phyloP scores from a whole-genome alignment of 352 stramenopile genomes.

The Phytophthora fragariae region DNA sequence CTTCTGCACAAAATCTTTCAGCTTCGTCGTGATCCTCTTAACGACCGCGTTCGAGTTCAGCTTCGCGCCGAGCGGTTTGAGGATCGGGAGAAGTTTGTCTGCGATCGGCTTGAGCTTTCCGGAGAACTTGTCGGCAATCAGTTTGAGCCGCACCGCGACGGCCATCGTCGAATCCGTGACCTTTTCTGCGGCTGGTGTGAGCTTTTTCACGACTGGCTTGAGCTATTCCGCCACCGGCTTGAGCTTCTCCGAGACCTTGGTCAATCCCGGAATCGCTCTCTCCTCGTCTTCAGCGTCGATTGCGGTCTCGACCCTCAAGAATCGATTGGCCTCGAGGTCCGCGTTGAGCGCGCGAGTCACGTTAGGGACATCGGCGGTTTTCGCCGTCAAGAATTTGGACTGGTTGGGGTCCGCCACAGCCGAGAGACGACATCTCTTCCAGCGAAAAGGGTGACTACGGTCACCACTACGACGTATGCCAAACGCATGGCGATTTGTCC shows the following conservation, averaged over 20 bases:
- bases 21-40: constrained; percentile 6
- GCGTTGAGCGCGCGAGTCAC: constrained; percentile 1
- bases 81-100: constrained; percentile 25
- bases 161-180: constrained; percentile 24
- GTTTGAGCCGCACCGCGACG: constrained; percentile 23
- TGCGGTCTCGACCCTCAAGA: constrained; percentile 7
- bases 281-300: constrained; percentile 12
- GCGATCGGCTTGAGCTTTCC: constrained; percentile 33
- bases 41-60: constrained; percentile 20
- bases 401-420: constrained; percentile 1
- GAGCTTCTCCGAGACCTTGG: constrained; percentile 16
- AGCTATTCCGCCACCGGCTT: constrained; percentile 16
- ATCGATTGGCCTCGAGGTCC: constrained; percentile 1
- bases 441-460: constrained; percentile 16
- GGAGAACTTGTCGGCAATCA: constrained; percentile 16
- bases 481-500: constrained; percentile 12
- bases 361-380: background rate
- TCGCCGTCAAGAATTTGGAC: background rate
- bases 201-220: constrained; percentile 13
- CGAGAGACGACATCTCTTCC: constrained; percentile 1
- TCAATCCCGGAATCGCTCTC: constrained; percentile 10
- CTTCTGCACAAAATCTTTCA: constrained; percentile 23
- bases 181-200: constrained; percentile 16
- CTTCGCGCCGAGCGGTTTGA: constrained; percentile 23
- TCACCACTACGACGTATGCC: constrained; percentile 12